Percentiles rank a stretch among this genome's conserved stretches.
These are phyloP conservation scores for Paragyromitra xinjiangensis DNA, from an alignment of 495 filamentous ascomycete genomes.

Conservation along the genomic window DNA sequence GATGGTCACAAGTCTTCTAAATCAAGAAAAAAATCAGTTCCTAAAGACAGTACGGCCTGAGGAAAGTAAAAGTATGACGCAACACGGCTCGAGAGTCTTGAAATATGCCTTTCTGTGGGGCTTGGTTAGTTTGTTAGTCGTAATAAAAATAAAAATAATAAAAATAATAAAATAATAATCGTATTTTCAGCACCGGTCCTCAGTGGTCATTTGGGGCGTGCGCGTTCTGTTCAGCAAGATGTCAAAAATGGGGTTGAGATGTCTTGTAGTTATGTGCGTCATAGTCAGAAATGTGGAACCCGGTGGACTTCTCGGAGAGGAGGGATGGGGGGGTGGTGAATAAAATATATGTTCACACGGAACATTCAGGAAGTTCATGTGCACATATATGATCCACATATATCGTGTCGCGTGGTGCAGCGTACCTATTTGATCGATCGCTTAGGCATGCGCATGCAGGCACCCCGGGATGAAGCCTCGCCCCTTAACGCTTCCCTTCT, in stretches of 20 bases:
- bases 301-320: slow-evolving; percentile 32
- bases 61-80: slow-evolving; percentile 35
- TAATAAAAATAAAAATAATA: not conserved
- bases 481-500: slow-evolving; percentile 5
- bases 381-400: slow-evolving; percentile 51
- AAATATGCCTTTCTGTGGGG: slow-evolving; percentile 1
- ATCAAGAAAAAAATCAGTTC: slow-evolving; percentile 10
- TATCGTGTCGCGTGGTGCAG: slow-evolving; percentile 45
- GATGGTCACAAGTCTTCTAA: slow-evolving; percentile 41
- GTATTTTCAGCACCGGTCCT: slow-evolving; percentile 29
- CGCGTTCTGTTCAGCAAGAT: slow-evolving; percentile 21
- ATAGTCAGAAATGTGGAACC: slow-evolving; percentile 29
- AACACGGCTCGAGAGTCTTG: not conserved
- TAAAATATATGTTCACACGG: slow-evolving; percentile 23
- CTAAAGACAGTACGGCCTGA: slow-evolving; percentile 6
- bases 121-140: slow-evolving; percentile 29
- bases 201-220: slow-evolving; percentile 28
- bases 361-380: slow-evolving; percentile 36
- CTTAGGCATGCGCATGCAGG: slow-evolving; percentile 47
- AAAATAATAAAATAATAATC: not conserved
- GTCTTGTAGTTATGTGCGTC: slow-evolving; percentile 46
- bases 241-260: slow-evolving; percentile 8
- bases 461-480: slow-evolving; percentile 32
- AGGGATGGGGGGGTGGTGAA: slow-evolving; percentile 6
- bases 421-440: slow-evolving; percentile 46